Evolutionary conservation across 805 yeast genomes (phyloP), one percentile per base, ranked within the genome.

Genomic region (Yamadazyma philogaea): DNA sequence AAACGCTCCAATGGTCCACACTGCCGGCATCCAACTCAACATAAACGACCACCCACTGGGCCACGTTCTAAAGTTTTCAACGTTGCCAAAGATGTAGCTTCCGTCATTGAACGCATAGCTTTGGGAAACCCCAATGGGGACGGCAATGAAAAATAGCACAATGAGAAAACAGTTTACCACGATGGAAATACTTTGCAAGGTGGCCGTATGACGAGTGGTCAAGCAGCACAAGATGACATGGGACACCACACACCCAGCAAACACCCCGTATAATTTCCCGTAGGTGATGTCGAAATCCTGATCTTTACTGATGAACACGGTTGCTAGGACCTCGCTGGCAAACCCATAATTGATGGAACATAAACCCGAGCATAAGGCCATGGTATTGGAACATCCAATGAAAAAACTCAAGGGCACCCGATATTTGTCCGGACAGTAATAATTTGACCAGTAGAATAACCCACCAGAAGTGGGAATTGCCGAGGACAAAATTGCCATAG

Each of bases 381-480:
- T 58, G 1, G 88, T 70, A 58, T 84, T 82, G 5, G 84, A 72
- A 52, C 81, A 75, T 4, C 89, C 91, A 46, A 83, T 79, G 33
- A 83, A 55, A 53, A 75, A 83, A 33, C 83, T 77, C 24, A 81
- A 58, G 0, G 81, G 79, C 15, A 75, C 73, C 53, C 77, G 71
- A 24, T 68, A 51, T 3, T 53, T 50, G 37, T 68, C 74, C 1
- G 87, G 89, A 19, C 88, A 79, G 55, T 79, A 82, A 55, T 79
- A 73, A 59, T 71, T 79, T 56, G 61, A 49, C 54, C 59, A 55
- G 34, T 56, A 56, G 28, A 81, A 84, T 30, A 84, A 63, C 7
- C 90, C 90, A 42, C 90, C 90, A 16, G 84, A 77, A 1, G 90
- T 83, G 20, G 91, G 90, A 49, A 81, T 75, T 1, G 88, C 76